Evolutionary conservation across 495 filamentous ascomycete species (phyloP).

Genomic region (Collariella sp.): DNA sequence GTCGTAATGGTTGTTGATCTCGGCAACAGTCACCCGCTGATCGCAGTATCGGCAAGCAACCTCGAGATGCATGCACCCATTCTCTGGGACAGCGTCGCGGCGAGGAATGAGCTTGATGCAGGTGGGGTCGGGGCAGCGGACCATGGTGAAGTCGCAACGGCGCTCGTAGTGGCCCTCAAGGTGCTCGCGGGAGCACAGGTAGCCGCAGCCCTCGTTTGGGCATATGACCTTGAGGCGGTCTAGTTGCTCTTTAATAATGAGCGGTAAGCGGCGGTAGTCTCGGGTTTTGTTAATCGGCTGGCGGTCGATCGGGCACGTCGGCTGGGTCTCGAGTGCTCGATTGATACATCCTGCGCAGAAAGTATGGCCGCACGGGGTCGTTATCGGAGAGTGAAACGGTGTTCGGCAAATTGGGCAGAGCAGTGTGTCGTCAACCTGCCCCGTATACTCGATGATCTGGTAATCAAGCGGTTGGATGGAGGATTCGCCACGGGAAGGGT

Average conservation of each 20-base stretch:
- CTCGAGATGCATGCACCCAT: slow-evolving; percentile 43
- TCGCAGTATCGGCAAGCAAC: slow-evolving; percentile 41
- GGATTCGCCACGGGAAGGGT: slow-evolving; percentile 4
- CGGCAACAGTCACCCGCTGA: slow-evolving; percentile 26
- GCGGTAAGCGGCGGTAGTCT: slow-evolving; percentile 24
- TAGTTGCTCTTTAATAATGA: slow-evolving; percentile 52
- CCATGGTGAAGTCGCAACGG: slow-evolving; percentile 59
- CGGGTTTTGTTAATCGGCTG: slow-evolving; percentile 30
- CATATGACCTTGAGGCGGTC: slow-evolving; percentile 70
- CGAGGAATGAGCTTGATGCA: slow-evolving; percentile 37
- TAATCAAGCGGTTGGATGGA: slow-evolving; percentile 43
- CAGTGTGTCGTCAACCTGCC: slow-evolving; percentile 62
- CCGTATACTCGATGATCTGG: slow-evolving; percentile 61
- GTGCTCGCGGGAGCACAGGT: slow-evolving; percentile 54
- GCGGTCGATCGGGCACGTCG: slow-evolving; percentile 46
- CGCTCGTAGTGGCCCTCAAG: slow-evolving; percentile 65
- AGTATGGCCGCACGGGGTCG: slow-evolving; percentile 53
- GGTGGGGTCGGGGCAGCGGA: slow-evolving; percentile 51
- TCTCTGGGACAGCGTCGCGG: slow-evolving; percentile 23
- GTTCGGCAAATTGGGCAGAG: slow-evolving; percentile 78
- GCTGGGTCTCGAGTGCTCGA: slow-evolving; percentile 44
- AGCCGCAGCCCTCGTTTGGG: slow-evolving; percentile 58
- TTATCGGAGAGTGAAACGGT: slow-evolving; percentile 63
- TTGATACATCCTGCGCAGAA: slow-evolving; percentile 70
- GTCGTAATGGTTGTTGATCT: slow-evolving; percentile 36